These are phyloP conservation scores for Magnusiomyces suaveolens DNA, from an alignment of 1,139 yeast genomes.

Conservation along the genomic window DNA sequence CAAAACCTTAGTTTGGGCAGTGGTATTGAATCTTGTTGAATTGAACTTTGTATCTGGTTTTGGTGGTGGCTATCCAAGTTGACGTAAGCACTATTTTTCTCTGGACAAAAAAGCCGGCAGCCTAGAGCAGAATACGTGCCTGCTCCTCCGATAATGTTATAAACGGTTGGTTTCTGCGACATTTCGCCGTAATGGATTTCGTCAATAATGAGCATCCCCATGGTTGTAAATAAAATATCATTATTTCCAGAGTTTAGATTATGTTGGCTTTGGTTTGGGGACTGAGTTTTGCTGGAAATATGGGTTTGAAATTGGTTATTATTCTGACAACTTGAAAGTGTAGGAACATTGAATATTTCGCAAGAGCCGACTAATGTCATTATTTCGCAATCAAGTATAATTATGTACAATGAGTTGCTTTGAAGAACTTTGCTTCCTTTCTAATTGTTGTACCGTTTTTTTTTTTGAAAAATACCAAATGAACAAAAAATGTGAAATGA, in stretches of 20 bases:
- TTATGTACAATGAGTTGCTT: not conserved
- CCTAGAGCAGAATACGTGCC: slow-evolving; percentile 82
- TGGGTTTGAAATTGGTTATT: not conserved
- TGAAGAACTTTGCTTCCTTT: no score
- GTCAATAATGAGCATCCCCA: slow-evolving; percentile 91
- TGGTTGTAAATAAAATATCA: slow-evolving; percentile 37
- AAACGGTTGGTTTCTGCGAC: slow-evolving; percentile 29
- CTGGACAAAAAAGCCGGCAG: slow-evolving; percentile 46
- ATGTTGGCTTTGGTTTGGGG: not conserved
- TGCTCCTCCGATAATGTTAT: slow-evolving; percentile 75
- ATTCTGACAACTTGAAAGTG: not conserved
- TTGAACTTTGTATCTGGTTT: not conserved
- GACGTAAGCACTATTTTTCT: not conserved
- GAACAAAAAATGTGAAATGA: no score
- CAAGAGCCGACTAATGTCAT: not conserved
- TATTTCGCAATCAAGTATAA: not conserved
- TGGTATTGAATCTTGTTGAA: not conserved
- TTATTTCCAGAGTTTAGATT: not conserved
- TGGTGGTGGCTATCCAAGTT: not conserved
- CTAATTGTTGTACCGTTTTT: no score
- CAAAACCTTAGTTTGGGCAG: not conserved
- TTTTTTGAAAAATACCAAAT: no score
- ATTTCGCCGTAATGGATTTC: slow-evolving; percentile 55
- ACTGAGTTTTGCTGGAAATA: not conserved
- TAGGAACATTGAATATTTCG: not conserved